These are phyloP conservation scores for Globisporangium nodosum DNA, from an alignment of 352 stramenopile species.

Conservation along the genomic window DNA sequence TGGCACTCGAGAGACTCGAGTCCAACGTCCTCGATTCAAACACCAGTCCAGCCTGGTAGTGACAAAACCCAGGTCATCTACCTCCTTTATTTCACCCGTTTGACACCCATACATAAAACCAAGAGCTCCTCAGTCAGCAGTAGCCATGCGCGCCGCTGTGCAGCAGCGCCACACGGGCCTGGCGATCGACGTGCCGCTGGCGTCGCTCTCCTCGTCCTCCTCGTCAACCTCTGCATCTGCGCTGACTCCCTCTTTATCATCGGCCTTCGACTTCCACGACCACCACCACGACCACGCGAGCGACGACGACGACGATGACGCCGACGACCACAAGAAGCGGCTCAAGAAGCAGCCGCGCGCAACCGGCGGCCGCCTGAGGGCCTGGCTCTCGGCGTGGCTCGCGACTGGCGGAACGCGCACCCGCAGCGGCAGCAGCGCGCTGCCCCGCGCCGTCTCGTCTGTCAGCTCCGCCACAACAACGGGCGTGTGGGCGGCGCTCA, in stretches of 20 bases:
- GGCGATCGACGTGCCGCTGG: conserved; percentile 4
- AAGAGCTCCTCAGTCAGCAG: too few species aligned
- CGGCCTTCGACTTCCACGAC: background rate
- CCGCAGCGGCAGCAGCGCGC: background rate
- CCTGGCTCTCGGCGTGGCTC: conserved; percentile 1
- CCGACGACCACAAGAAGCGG: conserved; percentile 1
- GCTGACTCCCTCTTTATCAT: background rate
- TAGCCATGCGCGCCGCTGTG: background rate
- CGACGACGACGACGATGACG: background rate
- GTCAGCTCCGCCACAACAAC: too few species aligned
- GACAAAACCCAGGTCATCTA: too few species aligned
- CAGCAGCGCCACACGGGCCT: conserved; percentile 4
- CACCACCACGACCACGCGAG: background rate
- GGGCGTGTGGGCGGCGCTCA: background rate
- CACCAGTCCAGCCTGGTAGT: too few species aligned
- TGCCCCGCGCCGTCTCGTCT: background rate
- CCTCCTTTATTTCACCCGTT: too few species aligned
- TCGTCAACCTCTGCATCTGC: background rate
- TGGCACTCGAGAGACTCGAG: too few species aligned
- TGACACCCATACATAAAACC: too few species aligned
- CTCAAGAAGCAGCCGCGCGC: background rate
- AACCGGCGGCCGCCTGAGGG: background rate
- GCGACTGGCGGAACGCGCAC: background rate
- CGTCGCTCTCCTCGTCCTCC: background rate
- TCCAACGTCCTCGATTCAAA: too few species aligned